Percentiles rank a stretch among this genome's conserved stretches.
phyloP scores from a whole-genome alignment of 805 yeast species.

The Priceomyces haplophilus region DNA sequence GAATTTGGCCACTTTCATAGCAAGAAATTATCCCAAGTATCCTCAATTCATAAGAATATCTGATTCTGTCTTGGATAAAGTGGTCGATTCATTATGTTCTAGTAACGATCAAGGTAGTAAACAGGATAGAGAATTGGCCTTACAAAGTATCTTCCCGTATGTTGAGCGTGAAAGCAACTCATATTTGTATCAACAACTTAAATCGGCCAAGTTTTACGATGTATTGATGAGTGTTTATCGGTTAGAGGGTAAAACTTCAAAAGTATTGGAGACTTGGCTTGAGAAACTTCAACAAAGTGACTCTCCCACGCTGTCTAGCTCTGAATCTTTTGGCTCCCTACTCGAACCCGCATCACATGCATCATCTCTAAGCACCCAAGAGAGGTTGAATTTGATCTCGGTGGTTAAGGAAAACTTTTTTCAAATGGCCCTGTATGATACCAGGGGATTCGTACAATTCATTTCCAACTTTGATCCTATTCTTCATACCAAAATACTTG shows the following conservation, averaged over 20 bases:
- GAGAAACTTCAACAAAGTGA: conserved; percentile 15
- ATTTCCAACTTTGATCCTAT: conserved; percentile 36
- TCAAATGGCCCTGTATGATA: conserved; percentile 24
- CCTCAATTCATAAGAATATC: conserved; percentile 75
- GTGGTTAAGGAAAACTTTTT: conserved; percentile 25
- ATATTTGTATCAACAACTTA: conserved; percentile 48
- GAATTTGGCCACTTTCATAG: conserved; percentile 63
- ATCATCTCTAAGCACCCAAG: conserved; percentile 12
- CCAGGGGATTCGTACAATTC: conserved; percentile 32
- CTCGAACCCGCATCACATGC: conserved; percentile 23
- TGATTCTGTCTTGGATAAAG: conserved; percentile 49
- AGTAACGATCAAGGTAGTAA: conserved; percentile 30
- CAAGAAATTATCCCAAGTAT: conserved; percentile 80
- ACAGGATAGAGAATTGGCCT: conserved; percentile 70
- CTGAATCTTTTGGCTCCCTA: conserved; percentile 18
- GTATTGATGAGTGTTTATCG: conserved; percentile 59
- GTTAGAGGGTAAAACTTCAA: conserved; percentile 48
- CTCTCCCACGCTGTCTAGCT: no score
- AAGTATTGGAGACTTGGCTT: conserved; percentile 56
- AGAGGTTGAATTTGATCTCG: conserved; percentile 20
- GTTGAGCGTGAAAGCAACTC: conserved; percentile 59
- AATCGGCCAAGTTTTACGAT: conserved; percentile 52
- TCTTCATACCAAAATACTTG: conserved; percentile 37
- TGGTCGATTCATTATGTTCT: conserved; percentile 51
- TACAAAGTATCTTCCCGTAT: conserved; percentile 65